phyloP scores from a whole-genome alignment of 2,329 filamentous ascomycete species.

The Ophiosphaerella narmari region DNA sequence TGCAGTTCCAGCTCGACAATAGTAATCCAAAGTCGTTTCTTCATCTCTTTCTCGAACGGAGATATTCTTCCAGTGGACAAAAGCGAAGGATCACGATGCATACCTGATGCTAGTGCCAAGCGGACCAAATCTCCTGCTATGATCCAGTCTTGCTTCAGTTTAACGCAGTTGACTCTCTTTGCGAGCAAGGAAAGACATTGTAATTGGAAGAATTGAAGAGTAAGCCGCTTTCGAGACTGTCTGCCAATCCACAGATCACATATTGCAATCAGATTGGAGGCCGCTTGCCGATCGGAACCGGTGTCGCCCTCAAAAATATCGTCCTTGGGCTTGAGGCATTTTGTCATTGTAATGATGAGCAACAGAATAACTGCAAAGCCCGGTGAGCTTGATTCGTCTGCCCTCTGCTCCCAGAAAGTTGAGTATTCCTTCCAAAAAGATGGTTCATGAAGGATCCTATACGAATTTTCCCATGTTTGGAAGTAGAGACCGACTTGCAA shows the following conservation, averaged over 20 bases:
- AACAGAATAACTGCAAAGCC: constrained; percentile 49
- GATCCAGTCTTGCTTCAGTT: constrained; percentile 60
- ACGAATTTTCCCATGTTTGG: constrained; percentile 54
- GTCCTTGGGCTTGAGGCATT: constrained; percentile 38
- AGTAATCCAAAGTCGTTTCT: constrained; percentile 61
- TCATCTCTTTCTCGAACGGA: constrained; percentile 57
- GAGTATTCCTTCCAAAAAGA: constrained; percentile 58
- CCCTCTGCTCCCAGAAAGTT: constrained; percentile 49
- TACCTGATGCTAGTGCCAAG: constrained; percentile 58
- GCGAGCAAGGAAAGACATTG: constrained; percentile 57
- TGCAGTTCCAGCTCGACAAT: constrained; percentile 63
- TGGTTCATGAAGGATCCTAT: constrained; percentile 59
- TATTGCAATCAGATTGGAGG: constrained; percentile 44
- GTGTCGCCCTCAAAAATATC: constrained; percentile 51
- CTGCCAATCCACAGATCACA: constrained; percentile 50
- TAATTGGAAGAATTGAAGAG: constrained; percentile 56
- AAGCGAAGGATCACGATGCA: constrained; percentile 55
- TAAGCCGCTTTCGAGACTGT: constrained; percentile 59
- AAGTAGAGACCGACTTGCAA: constrained; percentile 55
- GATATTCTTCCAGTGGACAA: constrained; percentile 38
- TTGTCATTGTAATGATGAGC: constrained; percentile 46
- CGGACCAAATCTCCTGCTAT: constrained; percentile 56
- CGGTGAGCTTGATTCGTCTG: constrained; percentile 26
- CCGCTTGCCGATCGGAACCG: constrained; percentile 47
- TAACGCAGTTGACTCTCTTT: constrained; percentile 56